These are phyloP conservation scores for Colletotrichum trifolii DNA, from an alignment of 2,329 filamentous ascomycete genomes.

Conservation along the genomic window DNA sequence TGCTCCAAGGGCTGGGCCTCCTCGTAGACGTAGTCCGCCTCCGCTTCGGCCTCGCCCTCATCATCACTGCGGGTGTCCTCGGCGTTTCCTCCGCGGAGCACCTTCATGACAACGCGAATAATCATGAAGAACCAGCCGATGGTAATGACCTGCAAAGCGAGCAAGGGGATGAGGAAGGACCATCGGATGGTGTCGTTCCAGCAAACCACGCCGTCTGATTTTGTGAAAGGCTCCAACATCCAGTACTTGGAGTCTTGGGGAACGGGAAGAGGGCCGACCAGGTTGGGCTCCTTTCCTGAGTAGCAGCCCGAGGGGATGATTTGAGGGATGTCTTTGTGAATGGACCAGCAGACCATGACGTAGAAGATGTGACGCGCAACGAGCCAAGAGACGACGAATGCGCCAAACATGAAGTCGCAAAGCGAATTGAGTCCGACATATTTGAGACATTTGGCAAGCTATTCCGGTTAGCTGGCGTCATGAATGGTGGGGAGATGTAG, in stretches of 20 bases:
- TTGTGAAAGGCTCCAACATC: constrained; percentile 78
- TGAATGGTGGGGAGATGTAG: neutral
- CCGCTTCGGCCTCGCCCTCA: constrained; percentile 77
- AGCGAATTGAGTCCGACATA: constrained; percentile 81
- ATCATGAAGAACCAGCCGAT: constrained; percentile 94
- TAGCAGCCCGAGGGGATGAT: constrained; percentile 79
- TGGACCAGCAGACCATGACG: constrained; percentile 82
- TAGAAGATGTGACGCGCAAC: constrained; percentile 85
- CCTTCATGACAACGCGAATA: constrained; percentile 81
- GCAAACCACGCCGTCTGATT: constrained; percentile 80
- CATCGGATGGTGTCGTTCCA: constrained; percentile 80
- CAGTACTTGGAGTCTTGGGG: constrained; percentile 66
- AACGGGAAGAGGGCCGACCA: constrained; percentile 64
- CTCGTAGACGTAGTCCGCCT: constrained; percentile 67
- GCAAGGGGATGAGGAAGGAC: constrained; percentile 80
- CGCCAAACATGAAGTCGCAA: constrained; percentile 85
- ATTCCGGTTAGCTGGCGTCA: constrained; percentile 28
- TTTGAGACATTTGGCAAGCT: constrained; percentile 94
- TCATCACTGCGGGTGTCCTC: constrained; percentile 91
- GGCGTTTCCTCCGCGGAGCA: constrained; percentile 79
- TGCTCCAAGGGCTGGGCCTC: constrained; percentile 72
- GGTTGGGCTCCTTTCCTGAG: constrained; percentile 63
- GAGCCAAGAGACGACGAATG: constrained; percentile 90
- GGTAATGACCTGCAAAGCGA: constrained; percentile 83
- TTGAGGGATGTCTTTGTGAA: constrained; percentile 73